Evolutionary conservation across 2,329 filamentous ascomycete genomes (phyloP), one percentile per base, ranked within the genome.

Genomic region (Cadophora sp.): DNA sequence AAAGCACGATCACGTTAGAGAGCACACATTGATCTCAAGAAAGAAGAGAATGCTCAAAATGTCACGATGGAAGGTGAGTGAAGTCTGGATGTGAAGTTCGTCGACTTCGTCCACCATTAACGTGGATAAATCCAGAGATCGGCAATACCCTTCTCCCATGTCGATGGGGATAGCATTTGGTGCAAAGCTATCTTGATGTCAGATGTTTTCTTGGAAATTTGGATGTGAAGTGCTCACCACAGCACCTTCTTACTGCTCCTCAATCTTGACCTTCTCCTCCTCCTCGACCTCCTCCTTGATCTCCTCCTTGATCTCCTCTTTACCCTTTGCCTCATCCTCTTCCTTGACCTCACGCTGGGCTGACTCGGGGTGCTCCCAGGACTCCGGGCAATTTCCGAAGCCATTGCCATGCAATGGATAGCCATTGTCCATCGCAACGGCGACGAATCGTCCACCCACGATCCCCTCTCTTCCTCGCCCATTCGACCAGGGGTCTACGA

Each of bases 51-150:
- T 6, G 40, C 6, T 43, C 19, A 11, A 31, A 55, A 27, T 55
- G 51, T 8, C 26, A 31, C 31, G 51, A 55, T 31, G 16, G 14
- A 12, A 37, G 3, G 2, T 37, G 34, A 8, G 34, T 12, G 7
- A 37, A 37, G 34, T 37, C 14, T 37, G 34, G 34, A 37, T 37
- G 8, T 48, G 87, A 70, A 99, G 89, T 85, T 99, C 99, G 82
- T 99, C 97, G 65, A 96, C 97, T 81, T 99, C 97, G 78, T 99
- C 96, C 97, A 99, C 99, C 82, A 99, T 93, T 79, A 99, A 98
- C 78, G 97, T 98, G 94, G 91, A 79, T 96, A 98, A 82, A 97
- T 92, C 76, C 94, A 97, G 61, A 99, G 87, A 81, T 99, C 95
- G 71, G 96, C 96, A 69, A 99, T 94, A 73, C 92, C 94, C 84